Evolutionary conservation across 1,284 basidiomycete species (phyloP).

Genomic region (Tremellales sp.): DNA sequence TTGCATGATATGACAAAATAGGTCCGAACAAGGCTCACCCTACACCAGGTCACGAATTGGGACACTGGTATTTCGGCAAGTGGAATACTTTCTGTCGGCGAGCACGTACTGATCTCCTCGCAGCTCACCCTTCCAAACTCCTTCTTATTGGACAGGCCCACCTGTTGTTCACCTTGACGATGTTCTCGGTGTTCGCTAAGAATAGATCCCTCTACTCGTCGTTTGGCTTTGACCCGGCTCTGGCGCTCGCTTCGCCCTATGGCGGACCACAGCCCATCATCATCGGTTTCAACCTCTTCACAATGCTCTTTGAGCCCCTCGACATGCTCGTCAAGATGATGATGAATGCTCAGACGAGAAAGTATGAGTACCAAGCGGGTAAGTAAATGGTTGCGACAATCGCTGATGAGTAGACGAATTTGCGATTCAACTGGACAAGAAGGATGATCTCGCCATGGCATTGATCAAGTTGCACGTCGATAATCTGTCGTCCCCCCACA

Average conservation of each 20-base stretch:
- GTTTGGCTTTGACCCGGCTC: constrained; percentile 73
- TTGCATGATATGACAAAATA: background rate
- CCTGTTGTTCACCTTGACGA: constrained; percentile 75
- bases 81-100: background rate
- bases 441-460: constrained; percentile 68
- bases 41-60: constrained; percentile 74
- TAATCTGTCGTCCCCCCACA: constrained; percentile 86
- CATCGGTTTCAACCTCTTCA: constrained; percentile 81
- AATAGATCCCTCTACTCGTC: constrained; percentile 76
- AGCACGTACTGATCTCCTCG: background rate
- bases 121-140: constrained; percentile 79
- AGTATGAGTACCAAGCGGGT: constrained; percentile 88
- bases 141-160: constrained; percentile 81
- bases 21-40: constrained; percentile 46
- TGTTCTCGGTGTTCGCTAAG: constrained; percentile 84
- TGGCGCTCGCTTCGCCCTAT: constrained; percentile 54
- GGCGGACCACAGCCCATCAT: constrained; percentile 66
- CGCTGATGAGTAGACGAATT: constrained; percentile 39
- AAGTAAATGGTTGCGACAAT: constrained; percentile 21
- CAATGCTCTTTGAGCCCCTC: constrained; percentile 78
- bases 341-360: constrained; percentile 75
- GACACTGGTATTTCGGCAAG: constrained; percentile 78
- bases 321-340: constrained; percentile 71
- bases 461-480: constrained; percentile 80
- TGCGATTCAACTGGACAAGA: constrained; percentile 42